Base-by-base conservation (phyloP, 1,284 basidiomycete species). In the Amylostereum chailletii region DNA sequence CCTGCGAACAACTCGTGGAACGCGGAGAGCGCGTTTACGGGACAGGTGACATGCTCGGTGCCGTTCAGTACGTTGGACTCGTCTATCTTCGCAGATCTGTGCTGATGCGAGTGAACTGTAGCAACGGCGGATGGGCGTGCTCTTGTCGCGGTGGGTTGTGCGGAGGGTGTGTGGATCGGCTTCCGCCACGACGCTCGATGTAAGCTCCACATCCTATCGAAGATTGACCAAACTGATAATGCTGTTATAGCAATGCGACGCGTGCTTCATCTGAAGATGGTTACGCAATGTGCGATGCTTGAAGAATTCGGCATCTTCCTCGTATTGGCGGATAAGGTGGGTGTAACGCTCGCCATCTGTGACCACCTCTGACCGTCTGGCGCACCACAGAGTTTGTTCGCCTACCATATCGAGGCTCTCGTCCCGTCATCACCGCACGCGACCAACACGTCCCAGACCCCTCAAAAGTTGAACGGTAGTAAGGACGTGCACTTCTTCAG, bases 131-230 rank as follows among this genome's bases (percentile, higher is more conserved):
- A 97, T 63, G 83, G 88, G 3, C 80, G 91, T 41, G 78, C 80
- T 2, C 74, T 98, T 11, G 86, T 97, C 19, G 93, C 94, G 0
- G 85, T 97, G 56, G 94, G 94, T 26, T 96, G 94, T 65, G 85
- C 90, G 0, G 92, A 97, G 60, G 95, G 95, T 36, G 90, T 98
- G 2, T 98, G 93, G 91, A 95, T 98, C 55, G 95, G 94, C 0
- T 85, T 96, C 65, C 79, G 90, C 33, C 86, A 90, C 58, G 87
- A 95, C 62, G 84, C 93, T 0, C 70, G 75, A 62, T 94, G 86
- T 88, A 62, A 61, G 86, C 60, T 10, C 44, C 48, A 11, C 6
- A 19, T 51, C 50, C 51, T 27, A 43, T 40, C n/a, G 39, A 53
- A 50, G 34, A 34, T 34, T 32, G 8, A 34, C 39, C 40, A 19